Evolutionary conservation across 2,329 filamentous ascomycete species (phyloP), one percentile per base, ranked within the genome.

Genomic region (Exophiala mesophila): DNA sequence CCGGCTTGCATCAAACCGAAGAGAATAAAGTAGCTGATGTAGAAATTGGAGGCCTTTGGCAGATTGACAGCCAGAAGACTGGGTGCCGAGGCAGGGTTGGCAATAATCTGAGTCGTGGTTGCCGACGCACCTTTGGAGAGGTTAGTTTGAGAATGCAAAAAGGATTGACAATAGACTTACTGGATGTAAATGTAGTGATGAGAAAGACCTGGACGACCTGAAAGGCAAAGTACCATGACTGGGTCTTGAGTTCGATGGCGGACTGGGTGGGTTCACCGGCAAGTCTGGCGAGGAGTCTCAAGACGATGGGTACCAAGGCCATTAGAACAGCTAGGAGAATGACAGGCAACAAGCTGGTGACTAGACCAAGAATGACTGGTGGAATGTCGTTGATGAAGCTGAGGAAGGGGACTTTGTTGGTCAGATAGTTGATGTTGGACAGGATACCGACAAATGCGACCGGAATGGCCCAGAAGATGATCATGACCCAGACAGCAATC

Each of bases 1-100:
- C 74, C 56, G 83, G 76, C 48, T 21, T 51, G 45, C 29, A 41
- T 42, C 32, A 97, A 62, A 20, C 90, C 92, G 62, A 97, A 89
- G 1, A 98, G 81, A 17, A 97, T 77, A 56, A 97, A 94, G 68
- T 96, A 98, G 0, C 84, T 88, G 10, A 97, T 83, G 64, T 96
- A 98, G 59, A 96, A 94, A 64, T 94, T 97, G 45, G 88, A 90
- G 0, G 88, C 83, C 52, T 82, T 85, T 13, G 92, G 92, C 2
- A 98, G 69, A 50, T 87, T 84, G 29, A 74, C 60, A 0, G 88
- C 83, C 7, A 95, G 71, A 4, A 92, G 68, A 8, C 68, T 68
- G 1, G 87, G 81, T 4, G 78, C 76, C 0, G 71, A 71, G 6
- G 72, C 63, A 0, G 88, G 88, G 30, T 87, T 61, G 1, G 82